Base-by-base conservation (phyloP, 2,329 filamentous ascomycete species). In the Xylariaceae sp. region DNA sequence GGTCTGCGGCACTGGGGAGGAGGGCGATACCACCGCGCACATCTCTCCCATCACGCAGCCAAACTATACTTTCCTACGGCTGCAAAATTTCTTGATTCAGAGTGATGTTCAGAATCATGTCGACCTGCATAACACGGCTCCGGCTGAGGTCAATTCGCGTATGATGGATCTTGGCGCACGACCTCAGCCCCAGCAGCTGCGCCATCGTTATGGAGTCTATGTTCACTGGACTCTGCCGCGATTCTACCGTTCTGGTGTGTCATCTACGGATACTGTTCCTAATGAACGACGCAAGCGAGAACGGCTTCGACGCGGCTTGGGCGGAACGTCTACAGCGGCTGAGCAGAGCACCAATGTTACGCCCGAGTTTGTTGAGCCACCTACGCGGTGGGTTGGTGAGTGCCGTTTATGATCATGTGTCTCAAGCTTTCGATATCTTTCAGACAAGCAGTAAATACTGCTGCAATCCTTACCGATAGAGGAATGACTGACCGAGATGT, bases 41-140 rank as follows among this genome's bases (percentile, higher is more conserved):
- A 75, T 77, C 47, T 64, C 62, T 1, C 74, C 75, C 26, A 71
- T 76, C 42, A 71, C 69, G 1, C 74, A 77, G 54, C 75, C 75
- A 5, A 76, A 77, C 65, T 78, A 76, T 63, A 74, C 70, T 0
- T 72, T 70, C 42, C 62, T 77, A 0, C 71, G 73, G 0, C 65
- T 76, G 2, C 63, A 71, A 12, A 62, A 67, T 26, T 58, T 66
- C 34, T n/a, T 70, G 1, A 54, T 74, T 5, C 68, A 73, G 47
- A 65, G 57, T 39, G 75, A 77, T 55, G 57, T 78, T 0, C 61
- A 69, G 12, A 57, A 66, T 13, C 67, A 68, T 21, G 61, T 63
- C 1, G 46, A 54, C n/a, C 26, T 55, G n/a, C 71, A 76, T 63
- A 64, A 63, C 29, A 54, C 70, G 1, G 49, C 61, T 0, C 72